Evolutionary conservation across 305 asterid species (phyloP).

Genomic region (Ilex paraguariensis): DNA sequence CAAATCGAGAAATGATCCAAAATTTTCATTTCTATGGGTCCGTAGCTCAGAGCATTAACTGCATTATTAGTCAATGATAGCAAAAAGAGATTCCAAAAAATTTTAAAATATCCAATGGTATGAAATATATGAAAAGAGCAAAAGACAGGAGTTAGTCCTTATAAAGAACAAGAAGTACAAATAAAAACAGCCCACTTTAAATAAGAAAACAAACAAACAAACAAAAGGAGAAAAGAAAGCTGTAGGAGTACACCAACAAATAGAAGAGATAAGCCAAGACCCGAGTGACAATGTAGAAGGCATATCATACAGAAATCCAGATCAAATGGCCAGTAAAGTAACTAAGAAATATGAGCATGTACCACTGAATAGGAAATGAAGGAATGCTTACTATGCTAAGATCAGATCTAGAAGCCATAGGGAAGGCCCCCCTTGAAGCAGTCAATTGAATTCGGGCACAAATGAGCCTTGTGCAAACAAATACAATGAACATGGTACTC

Average conservation of each 20-base stretch:
- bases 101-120: neutral
- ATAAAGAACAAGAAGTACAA: no score
- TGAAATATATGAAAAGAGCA: neutral
- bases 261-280: no score
- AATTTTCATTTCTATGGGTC: neutral
- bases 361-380: neutral
- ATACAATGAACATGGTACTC: constrained; percentile 77
- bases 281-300: no score
- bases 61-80: neutral
- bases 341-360: neutral
- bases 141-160: constrained; percentile 5
- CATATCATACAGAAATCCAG: no score
- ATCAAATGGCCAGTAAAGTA: constrained; percentile 13
- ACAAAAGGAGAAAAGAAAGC: neutral
- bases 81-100: constrained; percentile 4
- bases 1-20: neutral
- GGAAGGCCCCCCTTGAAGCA: constrained; percentile 45
- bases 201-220: neutral
- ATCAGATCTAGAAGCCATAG: constrained; percentile 64
- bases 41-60: neutral
- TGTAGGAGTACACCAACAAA: constrained; percentile 3
- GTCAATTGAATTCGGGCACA: constrained; percentile 76
- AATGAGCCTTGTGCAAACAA: constrained; percentile 85
- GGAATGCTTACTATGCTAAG: constrained; percentile 58
- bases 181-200: neutral